A percentile compares a stretch with the other conserved stretches of the same genome.
These are phyloP conservation scores for Hippophae tibetana DNA, from an alignment of 306 rosid genomes.

Conservation along the genomic window DNA sequence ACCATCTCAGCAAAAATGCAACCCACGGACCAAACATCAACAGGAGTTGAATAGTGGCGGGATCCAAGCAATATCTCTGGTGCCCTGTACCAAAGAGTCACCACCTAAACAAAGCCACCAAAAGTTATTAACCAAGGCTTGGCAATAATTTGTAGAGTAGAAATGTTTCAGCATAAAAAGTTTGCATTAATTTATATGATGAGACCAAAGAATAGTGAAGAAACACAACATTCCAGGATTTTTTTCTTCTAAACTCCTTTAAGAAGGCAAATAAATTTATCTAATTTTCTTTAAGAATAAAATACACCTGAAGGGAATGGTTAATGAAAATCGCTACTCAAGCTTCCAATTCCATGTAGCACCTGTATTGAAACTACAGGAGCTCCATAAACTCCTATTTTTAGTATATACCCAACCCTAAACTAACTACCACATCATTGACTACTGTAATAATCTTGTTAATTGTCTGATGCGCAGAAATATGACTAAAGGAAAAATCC, in stretches of 20 bases:
- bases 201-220: too few species aligned
- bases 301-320: background rate
- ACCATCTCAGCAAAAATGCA: slow-evolving; percentile 99
- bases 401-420: background rate
- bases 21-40: slow-evolving; percentile 98
- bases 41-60: slow-evolving; percentile 96
- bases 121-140: slow-evolving; percentile 11
- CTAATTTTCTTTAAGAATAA: background rate
- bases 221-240: too few species aligned
- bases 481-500: background rate
- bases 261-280: background rate
- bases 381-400: background rate
- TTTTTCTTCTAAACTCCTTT: background rate
- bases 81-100: slow-evolving; percentile 98
- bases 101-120: slow-evolving; percentile 52
- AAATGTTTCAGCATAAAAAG: background rate
- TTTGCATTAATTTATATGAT: too few species aligned
- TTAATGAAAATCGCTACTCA: background rate
- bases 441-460: background rate
- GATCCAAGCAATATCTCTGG: slow-evolving; percentile 99
- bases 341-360: slow-evolving; percentile 2
- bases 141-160: slow-evolving; percentile 5
- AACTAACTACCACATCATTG: background rate
- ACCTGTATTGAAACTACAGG: slow-evolving; percentile 1
- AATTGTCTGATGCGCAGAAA: background rate